These are phyloP conservation scores for Chytriomyces sp. DNA, from an alignment of 192 early-diverging fungal genomes.

Conservation along the genomic window DNA sequence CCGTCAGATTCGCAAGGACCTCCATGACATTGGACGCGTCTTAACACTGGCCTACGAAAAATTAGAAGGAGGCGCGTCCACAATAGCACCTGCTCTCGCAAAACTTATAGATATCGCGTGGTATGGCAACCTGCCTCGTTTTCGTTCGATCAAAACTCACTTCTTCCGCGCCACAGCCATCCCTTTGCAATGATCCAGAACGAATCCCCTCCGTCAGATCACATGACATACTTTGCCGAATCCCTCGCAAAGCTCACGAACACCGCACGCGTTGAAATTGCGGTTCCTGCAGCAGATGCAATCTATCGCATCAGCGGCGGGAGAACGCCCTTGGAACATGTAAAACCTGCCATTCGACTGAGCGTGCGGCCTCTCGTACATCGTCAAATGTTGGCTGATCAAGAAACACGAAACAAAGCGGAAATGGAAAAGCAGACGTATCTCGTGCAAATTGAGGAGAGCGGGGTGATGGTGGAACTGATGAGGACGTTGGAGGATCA, in stretches of 20 bases:
- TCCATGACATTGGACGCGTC: neutral
- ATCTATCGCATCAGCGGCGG: neutral
- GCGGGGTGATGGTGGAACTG: neutral
- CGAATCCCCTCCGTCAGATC: slow-evolving; percentile 5
- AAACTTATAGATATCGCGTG: slow-evolving; percentile 6
- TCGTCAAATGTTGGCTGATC: too few relatives aligned
- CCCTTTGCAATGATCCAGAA: too few relatives aligned
- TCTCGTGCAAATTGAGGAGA: slow-evolving; percentile 25
- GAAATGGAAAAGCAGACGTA: neutral
- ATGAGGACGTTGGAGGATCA: neutral
- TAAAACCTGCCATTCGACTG: neutral
- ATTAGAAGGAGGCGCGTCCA: neutral
- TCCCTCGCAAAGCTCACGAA: slow-evolving; percentile 6
- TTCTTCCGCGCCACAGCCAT: too few relatives aligned
- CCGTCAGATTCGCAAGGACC: slow-evolving; percentile 8
- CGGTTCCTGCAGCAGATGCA: neutral
- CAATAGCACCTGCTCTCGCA: neutral
- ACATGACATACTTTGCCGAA: slow-evolving; percentile 8
- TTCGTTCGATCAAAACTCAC: neutral
- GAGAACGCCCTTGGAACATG: neutral
- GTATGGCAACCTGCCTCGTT: neutral
- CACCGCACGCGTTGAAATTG: neutral
- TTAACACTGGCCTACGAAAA: slow-evolving; percentile 14
- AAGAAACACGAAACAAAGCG: too few relatives aligned
- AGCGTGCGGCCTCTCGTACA: neutral